A percentile compares a stretch with the other conserved stretches of the same genome.
Conservation (phyloP, 805 yeast species). For the Priceomyces castillae region DNA sequence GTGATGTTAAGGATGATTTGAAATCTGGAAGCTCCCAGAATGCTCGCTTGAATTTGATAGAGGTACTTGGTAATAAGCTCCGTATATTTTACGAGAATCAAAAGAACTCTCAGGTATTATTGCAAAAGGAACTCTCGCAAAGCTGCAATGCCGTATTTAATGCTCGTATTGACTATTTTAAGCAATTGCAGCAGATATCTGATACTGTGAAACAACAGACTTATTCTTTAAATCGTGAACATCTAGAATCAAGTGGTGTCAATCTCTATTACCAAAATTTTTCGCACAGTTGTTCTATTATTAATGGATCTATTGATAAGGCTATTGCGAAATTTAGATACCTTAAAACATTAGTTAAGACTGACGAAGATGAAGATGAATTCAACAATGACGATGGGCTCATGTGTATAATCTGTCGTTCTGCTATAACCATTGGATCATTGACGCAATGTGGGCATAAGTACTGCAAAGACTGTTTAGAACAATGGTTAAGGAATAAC, state of each 20-base stretch:
- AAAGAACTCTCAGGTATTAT: constrained; percentile 34
- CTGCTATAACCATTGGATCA: constrained; percentile 68
- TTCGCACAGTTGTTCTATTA: not conserved
- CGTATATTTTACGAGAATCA: constrained; percentile 42
- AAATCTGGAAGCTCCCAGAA: constrained; percentile 9
- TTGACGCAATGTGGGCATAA: constrained; percentile 90
- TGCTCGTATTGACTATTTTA: constrained; percentile 75
- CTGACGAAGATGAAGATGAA: constrained; percentile 9
- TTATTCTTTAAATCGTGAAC: constrained; percentile 14
- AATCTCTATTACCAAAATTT: not conserved
- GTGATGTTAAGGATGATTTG: constrained; percentile 22
- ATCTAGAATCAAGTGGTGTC: constrained; percentile 10
- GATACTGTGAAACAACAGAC: constrained; percentile 62
- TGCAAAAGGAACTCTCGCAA: constrained; percentile 49
- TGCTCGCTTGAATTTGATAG: constrained; percentile 19
- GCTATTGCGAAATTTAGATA: constrained; percentile 36
- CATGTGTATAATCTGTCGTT: constrained; percentile 77
- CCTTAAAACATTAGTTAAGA: constrained; percentile 23
- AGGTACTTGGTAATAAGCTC: constrained; percentile 18
- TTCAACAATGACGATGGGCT: constrained; percentile 33
- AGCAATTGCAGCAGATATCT: constrained; percentile 80
- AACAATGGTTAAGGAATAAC: constrained; percentile 63
- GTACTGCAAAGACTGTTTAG: constrained; percentile 79
- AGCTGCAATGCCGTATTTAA: constrained; percentile 67
- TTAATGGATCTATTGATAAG: constrained; percentile 20